phyloP scores from a whole-genome alignment of 1,139 yeast species.

The Zygosaccharomyces sapae region DNA sequence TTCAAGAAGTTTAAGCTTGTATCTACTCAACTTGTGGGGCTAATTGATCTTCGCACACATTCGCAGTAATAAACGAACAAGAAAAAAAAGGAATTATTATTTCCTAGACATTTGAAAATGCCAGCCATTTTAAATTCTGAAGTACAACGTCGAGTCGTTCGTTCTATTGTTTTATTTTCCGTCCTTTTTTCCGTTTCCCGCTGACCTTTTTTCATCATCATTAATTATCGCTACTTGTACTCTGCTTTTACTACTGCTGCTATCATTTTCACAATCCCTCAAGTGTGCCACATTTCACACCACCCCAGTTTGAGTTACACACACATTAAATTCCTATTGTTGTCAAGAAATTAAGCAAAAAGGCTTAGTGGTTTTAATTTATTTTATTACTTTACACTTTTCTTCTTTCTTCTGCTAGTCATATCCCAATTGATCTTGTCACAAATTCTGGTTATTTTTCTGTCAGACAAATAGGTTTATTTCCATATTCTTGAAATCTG shows the following conservation, averaged over 20 bases:
- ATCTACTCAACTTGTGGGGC: background rate
- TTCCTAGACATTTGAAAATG: background rate
- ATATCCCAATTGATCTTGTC: background rate
- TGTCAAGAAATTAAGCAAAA: no score
- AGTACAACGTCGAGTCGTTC: background rate
- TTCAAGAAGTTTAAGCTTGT: background rate
- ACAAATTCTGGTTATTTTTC: background rate
- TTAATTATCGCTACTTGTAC: background rate
- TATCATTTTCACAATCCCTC: background rate
- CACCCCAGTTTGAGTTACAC: no score
- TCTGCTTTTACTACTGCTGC: background rate
- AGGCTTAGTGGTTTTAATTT: background rate
- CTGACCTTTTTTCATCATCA: background rate
- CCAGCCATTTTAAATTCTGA: background rate
- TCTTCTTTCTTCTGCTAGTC: background rate
- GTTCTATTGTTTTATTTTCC: background rate
- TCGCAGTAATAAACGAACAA: background rate
- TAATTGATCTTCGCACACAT: background rate
- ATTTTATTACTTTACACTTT: background rate
- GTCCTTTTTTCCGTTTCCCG: background rate
- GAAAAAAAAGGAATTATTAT: background rate
- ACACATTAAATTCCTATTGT: no score
- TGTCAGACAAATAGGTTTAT: background rate
- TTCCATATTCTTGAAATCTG: background rate
- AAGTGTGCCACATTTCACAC: no score